Conservation (phyloP, 352 stramenopile species). For the Phytophthora palmivora region DNA sequence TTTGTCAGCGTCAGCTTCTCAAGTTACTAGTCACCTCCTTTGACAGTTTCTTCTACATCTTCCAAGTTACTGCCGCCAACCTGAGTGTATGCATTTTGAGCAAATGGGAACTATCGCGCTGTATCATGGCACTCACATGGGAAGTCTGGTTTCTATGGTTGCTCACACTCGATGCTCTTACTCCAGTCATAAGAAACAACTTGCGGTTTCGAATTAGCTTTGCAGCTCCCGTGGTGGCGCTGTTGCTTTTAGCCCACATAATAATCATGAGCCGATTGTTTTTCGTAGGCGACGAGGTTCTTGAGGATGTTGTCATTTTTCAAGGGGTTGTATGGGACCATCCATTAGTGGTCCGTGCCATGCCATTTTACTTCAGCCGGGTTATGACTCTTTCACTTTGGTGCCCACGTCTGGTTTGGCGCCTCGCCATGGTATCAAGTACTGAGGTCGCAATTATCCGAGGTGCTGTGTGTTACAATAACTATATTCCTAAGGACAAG, state of each 20-base stretch:
- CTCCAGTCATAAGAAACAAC: slow-evolving; percentile 36
- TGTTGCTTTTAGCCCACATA: slow-evolving; percentile 19
- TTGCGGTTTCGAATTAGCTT: slow-evolving; percentile 25
- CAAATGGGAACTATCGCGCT: slow-evolving; percentile 11
- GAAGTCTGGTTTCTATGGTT: slow-evolving; percentile 36
- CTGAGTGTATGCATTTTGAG: slow-evolving; percentile 34
- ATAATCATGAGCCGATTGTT: slow-evolving; percentile 16
- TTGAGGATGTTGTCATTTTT: slow-evolving; percentile 16
- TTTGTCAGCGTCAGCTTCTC: slow-evolving; percentile 43
- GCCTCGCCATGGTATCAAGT: slow-evolving; percentile 14
- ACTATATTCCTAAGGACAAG: slow-evolving; percentile 17
- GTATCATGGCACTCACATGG: slow-evolving; percentile 15
- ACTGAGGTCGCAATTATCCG: slow-evolving; percentile 26
- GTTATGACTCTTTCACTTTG: slow-evolving; percentile 27
- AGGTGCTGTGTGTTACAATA: slow-evolving; percentile 32
- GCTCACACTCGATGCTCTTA: slow-evolving; percentile 40
- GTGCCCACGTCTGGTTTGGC: slow-evolving; percentile 31
- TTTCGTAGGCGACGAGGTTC: slow-evolving; percentile 13
- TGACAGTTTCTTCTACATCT: slow-evolving; percentile 46
- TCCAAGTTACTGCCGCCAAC: slow-evolving; percentile 37
- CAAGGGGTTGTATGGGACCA: slow-evolving; percentile 5
- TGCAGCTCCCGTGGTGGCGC: slow-evolving; percentile 12
- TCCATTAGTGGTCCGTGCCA: slow-evolving; percentile 15
- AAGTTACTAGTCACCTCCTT: slow-evolving; percentile 41
- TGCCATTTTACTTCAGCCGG: slow-evolving; percentile 26